Base-by-base conservation (phyloP, 768 basidiomycete genomes). In the Rubroboletus pulcherrimus region DNA sequence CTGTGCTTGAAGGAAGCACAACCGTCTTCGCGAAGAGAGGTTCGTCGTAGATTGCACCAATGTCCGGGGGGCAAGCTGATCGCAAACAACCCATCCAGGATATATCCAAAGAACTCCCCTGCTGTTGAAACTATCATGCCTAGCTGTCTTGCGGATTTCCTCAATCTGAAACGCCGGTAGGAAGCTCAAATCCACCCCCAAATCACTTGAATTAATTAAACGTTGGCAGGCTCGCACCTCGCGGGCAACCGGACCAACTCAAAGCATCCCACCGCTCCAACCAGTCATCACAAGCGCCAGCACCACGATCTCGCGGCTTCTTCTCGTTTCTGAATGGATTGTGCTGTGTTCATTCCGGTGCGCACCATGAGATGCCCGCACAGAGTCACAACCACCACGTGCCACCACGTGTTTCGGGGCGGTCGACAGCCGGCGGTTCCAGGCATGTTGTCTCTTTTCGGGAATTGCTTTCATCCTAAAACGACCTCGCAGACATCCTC, bases 221-320 rank as follows among this genome's bases (percentile, higher is more conserved):
- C 5, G 7, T 15, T 45, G 44, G n/a, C 15, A 64, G 61, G 1
- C 53, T 49, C 12, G 37, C 24, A 3, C 19, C 53, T 35, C 61
- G 57, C 15, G 57, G 57, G 1, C 2, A 21, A 37, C 38, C 11
- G 17, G 15, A n/a, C 1, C 3, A 29, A 2, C 1, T 4, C 7
- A 1, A 19, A 7, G 2, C 39, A n/a, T 4, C 34, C 14, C 1
- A 9, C 14, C 24, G 7, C 8, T 31, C 30, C 12, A 2, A 15
- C 45, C 29, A 45, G 17, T 7, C 7, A 1, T 11, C 30, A 52
- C 11, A 4, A 11, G 15, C 2, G 2, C 5, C 26, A 19, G n/a
- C 11, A 0, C n/a, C 6, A 26, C 40, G 17, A 15, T 21, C 45
- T 12, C 21, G 51, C 5, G 33, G 58, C n/a, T 12, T 14, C 19